Evolutionary conservation across 2,329 filamentous ascomycete genomes (phyloP), one percentile per base, ranked within the genome.

Genomic region (Botrytis fabae): DNA sequence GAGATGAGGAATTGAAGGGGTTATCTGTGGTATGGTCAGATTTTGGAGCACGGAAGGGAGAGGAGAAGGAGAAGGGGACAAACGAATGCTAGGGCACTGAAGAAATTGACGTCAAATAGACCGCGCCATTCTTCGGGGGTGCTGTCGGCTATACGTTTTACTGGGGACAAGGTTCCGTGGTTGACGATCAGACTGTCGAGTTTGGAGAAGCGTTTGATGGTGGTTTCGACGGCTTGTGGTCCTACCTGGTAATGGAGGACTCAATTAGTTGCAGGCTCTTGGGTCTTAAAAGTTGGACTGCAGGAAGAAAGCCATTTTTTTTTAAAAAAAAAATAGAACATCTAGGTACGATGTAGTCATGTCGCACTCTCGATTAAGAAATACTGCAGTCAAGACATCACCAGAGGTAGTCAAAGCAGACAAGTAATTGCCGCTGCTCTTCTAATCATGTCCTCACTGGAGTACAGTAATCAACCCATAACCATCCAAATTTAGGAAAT

Each of bases 151-250:
- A 98, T 84, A 73, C 88, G 89, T 69, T 88, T 89, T 60, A 97
- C 90, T 1, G 94, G 92, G n/a, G 90, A 87, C 62, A 99, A 83
- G 0, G 90, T 85, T 32, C 94, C 95, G 80, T 99, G 96, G 82
- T 98, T 98, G 75, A 98, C 84, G 20, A 99, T 89, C 62, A 99
- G 81, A 1, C 91, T 92, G 80, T 99, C 94, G 7, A 99, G 83
- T 66, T 85, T 85, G 16, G 91, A 91, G 81, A 93, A 98, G 0
- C 87, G 84, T 42, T 87, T 83, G 18, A 92, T 79, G 0, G 94
- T 92, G 1, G 90, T 83, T 5, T 91, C 85, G 7, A 93, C 88
- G 7, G 92, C 87, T 79, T 88, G 88, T 1, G 86, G 82, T 6
- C 89, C 87, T 42, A 92, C 75, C 80, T 81, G 28, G n/a, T 48